Base-by-base conservation (phyloP, 179 eudicot species). In the Beta lomatogona region DNA sequence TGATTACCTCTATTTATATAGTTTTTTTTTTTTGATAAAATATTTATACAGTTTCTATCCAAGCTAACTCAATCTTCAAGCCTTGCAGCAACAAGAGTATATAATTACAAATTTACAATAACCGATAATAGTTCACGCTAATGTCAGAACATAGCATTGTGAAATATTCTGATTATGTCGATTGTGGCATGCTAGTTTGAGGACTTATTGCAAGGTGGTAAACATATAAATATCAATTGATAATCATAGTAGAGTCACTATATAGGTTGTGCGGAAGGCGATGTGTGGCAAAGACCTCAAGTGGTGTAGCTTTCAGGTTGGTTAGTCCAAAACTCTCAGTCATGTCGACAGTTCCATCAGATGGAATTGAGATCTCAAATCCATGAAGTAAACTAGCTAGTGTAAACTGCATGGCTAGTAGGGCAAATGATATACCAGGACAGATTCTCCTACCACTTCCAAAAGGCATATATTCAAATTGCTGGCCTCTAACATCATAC, bases 261-360 rank as follows among this genome's bases (percentile, higher is more conserved):
- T 65, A 81, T 16, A 81, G 74, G 28, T 75, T 66, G 1, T 22
- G 58, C 41, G 79, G 55, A 81, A 75, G 83, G 46, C 76, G 85
- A 13, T 73, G 79, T 9, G 50, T 63, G 71, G 79, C 70, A 54
- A 68, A 13, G 60, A 79, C 77, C 1, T 55, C 77, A 73, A 73
- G 77, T 55, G 77, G 77, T 54, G 77, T 73, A 15, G 41, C 46
- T 54, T 73, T 73, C 12, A 73, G 63, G 63, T 73, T 73, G 77
- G 64, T 54, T 15, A 73, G 12, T 54, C 77, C 77, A 9, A 73
- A 73, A 73, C 77, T 63, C 64, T 73, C 77, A 7, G 63, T 73
- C 77, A 73, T 81, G 71, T 83, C 85, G 2, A 79, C 79, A 1
- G 22, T 44, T 67, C 79, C 85, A 66, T 69, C 79, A 0, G 28